These are phyloP conservation scores for Copromyces sp. DNA, from an alignment of 495 filamentous ascomycete species.

Conservation along the genomic window DNA sequence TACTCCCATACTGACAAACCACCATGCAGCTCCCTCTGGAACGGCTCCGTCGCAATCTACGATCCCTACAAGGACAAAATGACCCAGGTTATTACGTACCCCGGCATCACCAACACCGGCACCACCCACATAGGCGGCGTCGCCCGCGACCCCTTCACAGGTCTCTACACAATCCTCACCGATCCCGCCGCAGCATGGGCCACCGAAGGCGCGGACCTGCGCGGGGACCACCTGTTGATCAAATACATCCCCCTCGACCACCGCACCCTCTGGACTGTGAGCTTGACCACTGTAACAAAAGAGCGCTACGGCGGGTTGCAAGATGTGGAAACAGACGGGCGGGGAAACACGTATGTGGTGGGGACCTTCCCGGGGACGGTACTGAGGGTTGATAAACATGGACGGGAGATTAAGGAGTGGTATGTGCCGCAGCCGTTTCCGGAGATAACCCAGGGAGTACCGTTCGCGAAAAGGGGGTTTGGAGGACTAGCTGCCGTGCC, in stretches of 20 bases:
- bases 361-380: slow-evolving; percentile 25
- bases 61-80: slow-evolving; percentile 22
- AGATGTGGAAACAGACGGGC: slow-evolving; percentile 23
- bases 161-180: slow-evolving; percentile 22
- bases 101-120: slow-evolving; percentile 17
- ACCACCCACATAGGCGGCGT: slow-evolving; percentile 27
- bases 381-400: slow-evolving; percentile 14
- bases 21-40: slow-evolving; percentile 9
- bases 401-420: slow-evolving; percentile 19
- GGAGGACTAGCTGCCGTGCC: slow-evolving; percentile 13
- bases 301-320: slow-evolving; percentile 20
- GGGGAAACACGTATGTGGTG: slow-evolving; percentile 26
- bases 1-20: not conserved
- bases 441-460: slow-evolving; percentile 17
- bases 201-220: slow-evolving; percentile 18
- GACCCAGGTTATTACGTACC: slow-evolving; percentile 14
- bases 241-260: slow-evolving; percentile 10
- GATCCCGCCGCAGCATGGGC: slow-evolving; percentile 18
- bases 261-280: slow-evolving; percentile 17
- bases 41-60: slow-evolving; percentile 20
- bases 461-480: slow-evolving; percentile 12
- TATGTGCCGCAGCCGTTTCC: slow-evolving; percentile 9
- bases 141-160: slow-evolving; percentile 21
- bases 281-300: slow-evolving; percentile 17
- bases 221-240: slow-evolving; percentile 21